Evolutionary conservation across 108 stramenopile genomes (phyloP).

Genomic region (Skeletonema potamos): DNA sequence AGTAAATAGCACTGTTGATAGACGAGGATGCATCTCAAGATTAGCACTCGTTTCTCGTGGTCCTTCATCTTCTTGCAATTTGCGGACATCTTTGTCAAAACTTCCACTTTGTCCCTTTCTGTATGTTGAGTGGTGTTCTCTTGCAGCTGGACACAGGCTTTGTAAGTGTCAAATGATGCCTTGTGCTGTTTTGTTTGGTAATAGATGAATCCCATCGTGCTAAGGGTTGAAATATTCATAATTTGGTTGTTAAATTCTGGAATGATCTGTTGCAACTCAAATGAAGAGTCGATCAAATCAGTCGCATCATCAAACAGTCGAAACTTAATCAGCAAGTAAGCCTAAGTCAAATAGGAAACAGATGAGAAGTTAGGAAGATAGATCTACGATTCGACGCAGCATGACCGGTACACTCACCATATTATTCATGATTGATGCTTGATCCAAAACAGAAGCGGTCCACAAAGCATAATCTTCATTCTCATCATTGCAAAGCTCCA

Average conservation of each 20-base stretch:
- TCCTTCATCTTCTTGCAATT: slow-evolving; percentile 42
- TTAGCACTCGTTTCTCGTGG: slow-evolving; percentile 34
- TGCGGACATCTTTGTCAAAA: slow-evolving; percentile 37
- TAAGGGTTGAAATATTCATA: slow-evolving; percentile 38
- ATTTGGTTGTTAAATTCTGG: slow-evolving; percentile 17
- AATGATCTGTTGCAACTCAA: slow-evolving; percentile 45
- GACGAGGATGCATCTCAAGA: slow-evolving; percentile 26
- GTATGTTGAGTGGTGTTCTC: slow-evolving; percentile 18
- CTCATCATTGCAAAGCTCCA: slow-evolving; percentile 37
- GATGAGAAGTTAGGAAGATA: background rate
- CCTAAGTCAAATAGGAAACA: background rate
- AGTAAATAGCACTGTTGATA: slow-evolving; percentile 38
- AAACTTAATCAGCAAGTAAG: slow-evolving; percentile 42
- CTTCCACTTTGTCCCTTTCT: slow-evolving; percentile 39
- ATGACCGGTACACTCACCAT: slow-evolving; percentile 11
- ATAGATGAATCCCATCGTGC: slow-evolving; percentile 49
- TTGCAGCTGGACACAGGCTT: slow-evolving; percentile 44
- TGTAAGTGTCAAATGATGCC: slow-evolving; percentile 27
- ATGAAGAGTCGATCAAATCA: slow-evolving; percentile 47
- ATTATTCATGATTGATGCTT: slow-evolving; percentile 50
- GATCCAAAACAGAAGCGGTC: slow-evolving; percentile 37
- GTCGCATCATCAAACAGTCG: slow-evolving; percentile 46
- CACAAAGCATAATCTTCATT: slow-evolving; percentile 35
- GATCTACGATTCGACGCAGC: background rate
- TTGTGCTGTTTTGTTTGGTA: slow-evolving; percentile 39